phyloP scores from a whole-genome alignment of 2,329 filamentous ascomycete genomes.

The Neonectria ditissima region DNA sequence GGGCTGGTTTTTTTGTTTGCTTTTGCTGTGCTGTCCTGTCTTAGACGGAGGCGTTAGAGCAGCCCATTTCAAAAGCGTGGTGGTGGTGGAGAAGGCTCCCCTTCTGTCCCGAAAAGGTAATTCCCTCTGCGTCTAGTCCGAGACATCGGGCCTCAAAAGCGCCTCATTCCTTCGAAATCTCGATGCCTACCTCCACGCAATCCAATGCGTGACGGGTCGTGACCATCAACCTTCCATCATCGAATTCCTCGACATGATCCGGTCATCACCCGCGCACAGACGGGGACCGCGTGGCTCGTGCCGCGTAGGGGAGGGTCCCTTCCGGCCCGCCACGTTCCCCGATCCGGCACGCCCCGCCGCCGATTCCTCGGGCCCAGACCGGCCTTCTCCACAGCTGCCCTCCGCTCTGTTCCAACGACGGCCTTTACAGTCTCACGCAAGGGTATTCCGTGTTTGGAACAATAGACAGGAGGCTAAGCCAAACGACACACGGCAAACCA shows the following conservation, averaged over 20 bases:
- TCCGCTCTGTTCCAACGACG: neutral
- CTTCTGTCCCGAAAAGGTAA: neutral
- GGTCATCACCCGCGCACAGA: conserved; percentile 27
- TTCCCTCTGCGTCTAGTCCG: neutral
- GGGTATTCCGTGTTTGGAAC: neutral
- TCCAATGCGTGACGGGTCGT: neutral
- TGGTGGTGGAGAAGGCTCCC: neutral
- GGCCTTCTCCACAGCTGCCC: conserved; percentile 1
- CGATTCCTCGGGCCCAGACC: conserved; percentile 10
- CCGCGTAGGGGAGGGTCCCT: neutral
- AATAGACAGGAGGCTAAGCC: neutral
- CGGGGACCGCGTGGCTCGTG: conserved; percentile 19
- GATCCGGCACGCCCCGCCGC: conserved; percentile 7
- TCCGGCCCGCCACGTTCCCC: conserved; percentile 3
- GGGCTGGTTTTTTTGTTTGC: neutral
- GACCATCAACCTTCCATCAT: neutral
- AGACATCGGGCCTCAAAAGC: neutral
- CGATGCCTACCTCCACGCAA: neutral
- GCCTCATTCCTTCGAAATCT: neutral
- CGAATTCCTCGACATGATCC: neutral
- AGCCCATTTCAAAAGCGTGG: neutral
- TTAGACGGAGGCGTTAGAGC: neutral
- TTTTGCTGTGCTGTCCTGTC: neutral
- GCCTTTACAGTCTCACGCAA: neutral
- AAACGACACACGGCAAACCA: neutral